Percentiles rank a stretch among this genome's conserved stretches.
Conservation (phyloP, 2,329 filamentous ascomycete species). For the Macroventuria anomochaeta region DNA sequence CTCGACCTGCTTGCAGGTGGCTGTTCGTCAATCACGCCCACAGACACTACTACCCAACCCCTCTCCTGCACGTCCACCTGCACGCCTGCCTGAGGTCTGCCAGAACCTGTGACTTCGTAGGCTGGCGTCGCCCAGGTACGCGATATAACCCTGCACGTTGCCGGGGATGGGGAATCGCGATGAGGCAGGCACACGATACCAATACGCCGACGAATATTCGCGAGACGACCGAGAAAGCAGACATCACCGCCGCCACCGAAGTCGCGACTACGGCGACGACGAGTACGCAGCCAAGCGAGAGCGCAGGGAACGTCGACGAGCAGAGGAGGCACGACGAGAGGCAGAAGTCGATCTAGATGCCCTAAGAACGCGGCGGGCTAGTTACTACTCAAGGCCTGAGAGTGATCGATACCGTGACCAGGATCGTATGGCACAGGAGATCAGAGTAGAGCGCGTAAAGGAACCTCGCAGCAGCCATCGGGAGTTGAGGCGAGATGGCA, state of each 20-base stretch:
- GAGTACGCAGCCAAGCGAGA: constrained; percentile 40
- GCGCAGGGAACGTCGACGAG: constrained; percentile 41
- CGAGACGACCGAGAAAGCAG: constrained; percentile 39
- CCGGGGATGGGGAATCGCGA: constrained; percentile 45
- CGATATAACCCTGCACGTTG: constrained; percentile 35
- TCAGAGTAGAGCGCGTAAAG: constrained; percentile 33
- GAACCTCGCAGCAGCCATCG: constrained; percentile 37
- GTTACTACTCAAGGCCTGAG: constrained; percentile 48
- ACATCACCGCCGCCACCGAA: constrained; percentile 39
- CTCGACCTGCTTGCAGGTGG: constrained; percentile 19
- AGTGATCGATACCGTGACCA: constrained; percentile 38
- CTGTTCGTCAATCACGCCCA: constrained; percentile 39
- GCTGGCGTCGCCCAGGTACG: constrained; percentile 38
- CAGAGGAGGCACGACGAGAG: constrained; percentile 31
- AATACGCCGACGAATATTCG: constrained; percentile 36
- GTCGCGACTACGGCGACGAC: constrained; percentile 33
- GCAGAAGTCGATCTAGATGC: constrained; percentile 51
- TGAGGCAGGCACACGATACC: constrained; percentile 41
- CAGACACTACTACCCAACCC: constrained; percentile 31
- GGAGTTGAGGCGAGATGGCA: constrained; percentile 39
- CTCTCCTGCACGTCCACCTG: constrained; percentile 28
- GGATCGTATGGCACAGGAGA: constrained; percentile 44
- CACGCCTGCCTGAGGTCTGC: constrained; percentile 43
- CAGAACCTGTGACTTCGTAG: constrained; percentile 39
- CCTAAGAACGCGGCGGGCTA: constrained; percentile 46